Percentiles rank a stretch among this genome's conserved stretches.
These are phyloP conservation scores for Gigaspora rosea DNA, from an alignment of 192 early-diverging fungal species.

Conservation along the genomic window DNA sequence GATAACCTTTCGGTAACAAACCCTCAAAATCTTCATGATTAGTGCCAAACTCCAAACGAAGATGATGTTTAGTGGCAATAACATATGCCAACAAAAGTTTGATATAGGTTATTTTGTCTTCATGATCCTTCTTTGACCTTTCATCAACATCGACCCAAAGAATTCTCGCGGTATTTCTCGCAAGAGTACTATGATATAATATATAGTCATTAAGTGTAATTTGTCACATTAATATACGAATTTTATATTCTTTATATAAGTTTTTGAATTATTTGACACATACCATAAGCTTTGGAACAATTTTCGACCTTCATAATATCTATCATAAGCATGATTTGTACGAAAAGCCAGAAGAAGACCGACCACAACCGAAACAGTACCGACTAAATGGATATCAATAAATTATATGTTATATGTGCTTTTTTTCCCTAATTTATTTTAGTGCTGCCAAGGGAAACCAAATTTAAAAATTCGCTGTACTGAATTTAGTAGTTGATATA, in stretches of 20 bases:
- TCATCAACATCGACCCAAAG: slow-evolving; percentile 60
- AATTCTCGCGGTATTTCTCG: slow-evolving; percentile 66
- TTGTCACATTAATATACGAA: slow-evolving; percentile 12
- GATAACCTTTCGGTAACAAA: slow-evolving; percentile 47
- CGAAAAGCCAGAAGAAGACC: slow-evolving; percentile 83
- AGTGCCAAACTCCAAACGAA: slow-evolving; percentile 62
- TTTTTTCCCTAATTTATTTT: not conserved
- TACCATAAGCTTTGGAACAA: slow-evolving; percentile 60
- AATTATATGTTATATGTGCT: not conserved
- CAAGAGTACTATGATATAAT: slow-evolving; percentile 41
- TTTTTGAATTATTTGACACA: slow-evolving; percentile 57
- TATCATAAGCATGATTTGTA: slow-evolving; percentile 72
- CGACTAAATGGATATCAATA: slow-evolving; percentile 34
- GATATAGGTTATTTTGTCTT: slow-evolving; percentile 57
- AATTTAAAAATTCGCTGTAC: too few species aligned
- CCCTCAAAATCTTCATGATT: slow-evolving; percentile 53
- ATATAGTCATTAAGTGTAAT: not conserved
- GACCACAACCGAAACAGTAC: slow-evolving; percentile 56
- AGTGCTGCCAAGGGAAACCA: too few species aligned
- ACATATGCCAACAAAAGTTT: slow-evolving; percentile 57
- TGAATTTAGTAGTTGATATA: too few species aligned
- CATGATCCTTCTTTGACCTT: slow-evolving; percentile 33
- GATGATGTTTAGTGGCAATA: slow-evolving; percentile 58
- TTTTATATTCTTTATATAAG: slow-evolving; percentile 54
- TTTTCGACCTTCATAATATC: slow-evolving; percentile 81